Percentiles rank a stretch among this genome's conserved stretches.
Conservation (phyloP, 306 rosid genomes). For the Acacia melanoxylon region DNA sequence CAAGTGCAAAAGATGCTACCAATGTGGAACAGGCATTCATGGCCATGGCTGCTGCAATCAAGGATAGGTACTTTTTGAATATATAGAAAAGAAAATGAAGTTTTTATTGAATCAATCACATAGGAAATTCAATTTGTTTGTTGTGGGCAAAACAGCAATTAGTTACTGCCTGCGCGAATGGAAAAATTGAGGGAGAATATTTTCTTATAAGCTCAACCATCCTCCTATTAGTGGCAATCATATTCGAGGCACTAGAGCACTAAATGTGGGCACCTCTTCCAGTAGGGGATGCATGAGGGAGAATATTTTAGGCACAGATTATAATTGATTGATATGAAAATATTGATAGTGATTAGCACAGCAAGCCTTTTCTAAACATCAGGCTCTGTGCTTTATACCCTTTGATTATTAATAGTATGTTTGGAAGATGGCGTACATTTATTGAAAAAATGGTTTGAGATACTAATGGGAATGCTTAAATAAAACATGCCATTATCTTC, state of each 20-base stretch:
- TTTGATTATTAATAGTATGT: not conserved
- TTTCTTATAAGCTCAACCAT: too few relatives aligned
- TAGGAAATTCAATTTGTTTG: not conserved
- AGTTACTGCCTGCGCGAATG: too few relatives aligned
- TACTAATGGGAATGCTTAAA: not conserved
- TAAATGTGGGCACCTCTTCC: too few relatives aligned
- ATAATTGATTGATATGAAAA: not conserved
- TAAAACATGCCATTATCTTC: not conserved
- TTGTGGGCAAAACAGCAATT: not conserved
- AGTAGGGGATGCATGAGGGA: too few relatives aligned
- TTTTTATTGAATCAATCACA: not conserved
- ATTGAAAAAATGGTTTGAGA: not conserved
- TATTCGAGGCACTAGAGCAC: too few relatives aligned
- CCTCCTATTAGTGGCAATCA: too few relatives aligned
- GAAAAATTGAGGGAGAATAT: not conserved
- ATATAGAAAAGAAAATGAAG: not conserved
- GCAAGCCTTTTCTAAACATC: not conserved
- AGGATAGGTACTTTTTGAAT: slow-evolving; percentile 38
- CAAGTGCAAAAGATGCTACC: slow-evolving; percentile 59
- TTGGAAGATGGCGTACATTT: not conserved
- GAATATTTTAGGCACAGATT: not conserved
- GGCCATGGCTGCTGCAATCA: slow-evolving; percentile 62
- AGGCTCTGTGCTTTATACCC: not conserved
- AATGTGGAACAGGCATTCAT: slow-evolving; percentile 60
- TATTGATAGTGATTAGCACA: not conserved